A percentile compares a stretch with the other conserved stretches of the same genome.
Conservation (phyloP, 2,329 filamentous ascomycete species). For the Grosmannia huntii region DNA sequence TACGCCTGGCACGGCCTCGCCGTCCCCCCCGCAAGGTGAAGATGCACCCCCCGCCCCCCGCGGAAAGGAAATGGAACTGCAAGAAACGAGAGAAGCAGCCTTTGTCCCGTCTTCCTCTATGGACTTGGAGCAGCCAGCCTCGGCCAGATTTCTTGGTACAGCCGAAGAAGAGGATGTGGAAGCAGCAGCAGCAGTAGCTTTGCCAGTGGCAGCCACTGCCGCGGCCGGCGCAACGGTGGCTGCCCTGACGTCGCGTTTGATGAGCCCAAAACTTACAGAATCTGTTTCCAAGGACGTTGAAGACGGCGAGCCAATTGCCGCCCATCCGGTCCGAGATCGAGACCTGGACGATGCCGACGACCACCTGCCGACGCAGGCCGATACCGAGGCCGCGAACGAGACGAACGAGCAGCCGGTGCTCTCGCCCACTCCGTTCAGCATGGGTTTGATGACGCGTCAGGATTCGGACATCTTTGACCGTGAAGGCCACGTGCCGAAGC, state of each 20-base stretch:
- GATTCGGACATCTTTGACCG: slow-evolving; percentile 16
- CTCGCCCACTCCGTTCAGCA: slow-evolving; percentile 8
- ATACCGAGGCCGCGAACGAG: slow-evolving; percentile 4
- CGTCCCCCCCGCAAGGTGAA: background rate
- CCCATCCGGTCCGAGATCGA: background rate
- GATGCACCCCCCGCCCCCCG: background rate
- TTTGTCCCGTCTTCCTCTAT: slow-evolving; percentile 2
- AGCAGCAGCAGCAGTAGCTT: background rate
- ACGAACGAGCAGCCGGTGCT: slow-evolving; percentile 3
- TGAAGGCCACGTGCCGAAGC: slow-evolving; percentile 19
- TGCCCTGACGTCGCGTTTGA: background rate
- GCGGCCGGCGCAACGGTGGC: background rate
- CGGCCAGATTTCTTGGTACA: slow-evolving; percentile 1
- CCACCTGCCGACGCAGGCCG: background rate
- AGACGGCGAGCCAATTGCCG: background rate
- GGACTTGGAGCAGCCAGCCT: slow-evolving; percentile 6
- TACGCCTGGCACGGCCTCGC: slow-evolving; percentile 1
- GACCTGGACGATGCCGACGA: background rate
- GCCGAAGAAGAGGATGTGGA: background rate
- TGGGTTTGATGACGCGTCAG: slow-evolving; percentile 16
- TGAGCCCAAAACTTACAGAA: slow-evolving; percentile 3
- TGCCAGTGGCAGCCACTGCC: background rate
- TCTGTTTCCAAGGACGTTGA: slow-evolving; percentile 4
- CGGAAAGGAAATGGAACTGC: background rate
- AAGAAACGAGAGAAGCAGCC: slow-evolving; percentile 1